Conservation (phyloP, 1,284 basidiomycete species). For the Austroboletus niveus region DNA sequence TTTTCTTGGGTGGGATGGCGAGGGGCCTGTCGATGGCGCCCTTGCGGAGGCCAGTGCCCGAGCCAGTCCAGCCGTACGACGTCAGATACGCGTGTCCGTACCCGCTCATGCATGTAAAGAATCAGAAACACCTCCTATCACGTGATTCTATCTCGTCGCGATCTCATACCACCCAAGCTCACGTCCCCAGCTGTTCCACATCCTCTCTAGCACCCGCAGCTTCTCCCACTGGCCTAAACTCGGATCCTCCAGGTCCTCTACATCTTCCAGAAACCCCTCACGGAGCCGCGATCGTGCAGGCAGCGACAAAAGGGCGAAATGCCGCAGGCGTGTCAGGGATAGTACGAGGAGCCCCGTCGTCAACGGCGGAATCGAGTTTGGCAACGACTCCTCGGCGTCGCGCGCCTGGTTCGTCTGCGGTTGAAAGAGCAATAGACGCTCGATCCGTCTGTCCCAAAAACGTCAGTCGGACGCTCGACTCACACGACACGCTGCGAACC, state of each 20-base stretch:
- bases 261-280: slow-evolving; percentile 82
- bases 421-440: slow-evolving; percentile 64
- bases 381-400: slow-evolving; percentile 8
- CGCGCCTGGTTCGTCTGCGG: slow-evolving; percentile 27
- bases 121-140: slow-evolving; percentile 2
- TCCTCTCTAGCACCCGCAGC: slow-evolving; percentile 76
- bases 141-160: slow-evolving; percentile 13
- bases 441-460: slow-evolving; percentile 54
- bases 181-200: slow-evolving; percentile 87
- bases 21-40: slow-evolving; percentile 73
- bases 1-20: slow-evolving; percentile 81
- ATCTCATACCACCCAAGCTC: slow-evolving; percentile 53
- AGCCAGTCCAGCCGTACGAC: slow-evolving; percentile 85
- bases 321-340: slow-evolving; percentile 65
- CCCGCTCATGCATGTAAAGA: not conserved
- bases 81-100: slow-evolving; percentile 71
- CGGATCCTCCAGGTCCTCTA: slow-evolving; percentile 80
- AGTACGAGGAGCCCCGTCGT: slow-evolving; percentile 75
- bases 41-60: slow-evolving; percentile 70
- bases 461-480: slow-evolving; percentile 7
- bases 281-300: slow-evolving; percentile 60
- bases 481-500: slow-evolving; percentile 37
- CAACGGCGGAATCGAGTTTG: slow-evolving; percentile 45
- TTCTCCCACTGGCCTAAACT: slow-evolving; percentile 67
- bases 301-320: slow-evolving; percentile 56